Conservation (phyloP, 768 basidiomycete species). For the Mrakia gelida region DNA sequence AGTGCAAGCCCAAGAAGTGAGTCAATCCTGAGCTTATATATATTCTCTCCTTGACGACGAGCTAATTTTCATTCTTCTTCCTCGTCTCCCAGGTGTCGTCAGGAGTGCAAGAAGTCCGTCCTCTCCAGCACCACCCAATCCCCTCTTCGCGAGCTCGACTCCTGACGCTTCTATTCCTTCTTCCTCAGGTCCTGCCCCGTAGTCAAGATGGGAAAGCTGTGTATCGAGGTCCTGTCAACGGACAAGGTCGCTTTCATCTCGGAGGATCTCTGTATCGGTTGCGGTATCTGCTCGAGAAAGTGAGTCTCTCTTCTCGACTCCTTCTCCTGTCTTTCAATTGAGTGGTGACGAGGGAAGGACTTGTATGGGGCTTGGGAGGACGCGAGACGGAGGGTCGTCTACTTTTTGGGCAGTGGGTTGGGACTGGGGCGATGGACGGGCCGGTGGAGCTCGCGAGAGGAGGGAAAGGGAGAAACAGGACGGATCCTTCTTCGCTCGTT, state of each 20-base stretch:
- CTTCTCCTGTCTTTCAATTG: not conserved
- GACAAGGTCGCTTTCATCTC: constrained; percentile 99
- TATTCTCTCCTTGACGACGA: not conserved
- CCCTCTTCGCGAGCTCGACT: not conserved
- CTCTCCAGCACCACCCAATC: not conserved
- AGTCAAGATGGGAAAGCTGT: constrained; percentile 97
- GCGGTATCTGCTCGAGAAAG: constrained; percentile 99
- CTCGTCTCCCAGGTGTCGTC: constrained; percentile 22
- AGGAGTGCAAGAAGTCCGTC: constrained; percentile 80
- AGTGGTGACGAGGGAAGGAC: not conserved
- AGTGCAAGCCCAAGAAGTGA: constrained; percentile 83
- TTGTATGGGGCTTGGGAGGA: not conserved
- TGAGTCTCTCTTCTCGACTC: constrained; percentile 47
- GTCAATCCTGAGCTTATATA: not conserved
- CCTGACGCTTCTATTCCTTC: not conserved
- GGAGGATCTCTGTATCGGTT: constrained; percentile 97
- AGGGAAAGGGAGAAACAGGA: not conserved
- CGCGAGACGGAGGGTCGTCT: not conserved
- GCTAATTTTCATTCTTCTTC: not conserved
- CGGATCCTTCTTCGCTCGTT: not conserved
- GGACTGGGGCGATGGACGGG: not conserved
- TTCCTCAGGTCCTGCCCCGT: constrained; percentile 76
- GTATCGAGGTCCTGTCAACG: constrained; percentile 92
- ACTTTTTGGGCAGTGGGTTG: not conserved
- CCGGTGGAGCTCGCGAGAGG: not conserved